Evolutionary conservation across 2,329 filamentous ascomycete genomes (phyloP), one percentile per base, ranked within the genome.

Genomic region (Colletotrichum sp.): DNA sequence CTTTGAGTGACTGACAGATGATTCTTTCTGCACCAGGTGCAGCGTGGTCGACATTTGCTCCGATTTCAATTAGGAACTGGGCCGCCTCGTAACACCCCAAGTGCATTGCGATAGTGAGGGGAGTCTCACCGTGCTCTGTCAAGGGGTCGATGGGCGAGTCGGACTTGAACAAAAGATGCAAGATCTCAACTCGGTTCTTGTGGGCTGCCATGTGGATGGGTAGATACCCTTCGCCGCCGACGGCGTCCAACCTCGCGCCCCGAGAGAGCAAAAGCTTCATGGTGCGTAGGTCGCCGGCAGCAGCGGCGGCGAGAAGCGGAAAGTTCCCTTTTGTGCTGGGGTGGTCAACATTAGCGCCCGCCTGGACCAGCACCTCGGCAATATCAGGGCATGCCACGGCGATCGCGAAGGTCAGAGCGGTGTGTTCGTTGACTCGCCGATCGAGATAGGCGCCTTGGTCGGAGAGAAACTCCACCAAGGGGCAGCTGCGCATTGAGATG

Each of bases 291-390:
- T 83, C 64, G 83, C 86, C 75, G 83, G 87, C 71, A 81, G 86
- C 78, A 26, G 91, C 93, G 79, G 91, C 92, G 9, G 79, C 68
- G 12, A 80, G 78, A 10, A 82, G 75, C 3, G 80, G 79, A 13
- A 77, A 79, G 18, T 73, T 77, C 6, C 78, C 79, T 30, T 74
- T 77, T 4, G 30, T 36, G 36, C 76, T 77, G 13, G 59, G 60
- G 12, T 76, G 52, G 66, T 77, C 69, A n/a, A 78, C 60, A 26
- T 78, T 71, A 26, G 80, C 80, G 26, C 80, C 79, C 5, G 76
- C 71, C 13, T 80, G 72, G 16, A 80, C 73, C 39, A 79, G 48
- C 16, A 70, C 68, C 43, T 63, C 67, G 16, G 77, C 76, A 39
- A 82, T 82, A 66, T 82, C 81, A 2, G 66, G 78, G 21, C 78